phyloP scores from a whole-genome alignment of 768 basidiomycete species.

The Clathrus columnatus region DNA sequence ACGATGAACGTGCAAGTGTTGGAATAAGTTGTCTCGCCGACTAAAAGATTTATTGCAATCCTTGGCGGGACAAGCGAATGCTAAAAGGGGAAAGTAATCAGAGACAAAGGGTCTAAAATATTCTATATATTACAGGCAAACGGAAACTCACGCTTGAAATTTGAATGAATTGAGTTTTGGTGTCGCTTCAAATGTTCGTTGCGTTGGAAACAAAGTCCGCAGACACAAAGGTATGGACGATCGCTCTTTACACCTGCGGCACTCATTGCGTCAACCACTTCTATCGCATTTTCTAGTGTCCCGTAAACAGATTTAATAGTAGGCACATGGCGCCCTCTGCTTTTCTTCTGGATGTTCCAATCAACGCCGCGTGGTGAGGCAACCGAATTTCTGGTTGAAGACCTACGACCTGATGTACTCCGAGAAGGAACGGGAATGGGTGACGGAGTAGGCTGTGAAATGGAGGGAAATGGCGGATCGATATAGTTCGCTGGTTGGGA shows the following conservation, averaged over 20 bases:
- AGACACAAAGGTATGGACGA: constrained; percentile 68
- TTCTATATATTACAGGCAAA: constrained; percentile 14
- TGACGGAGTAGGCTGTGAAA: neutral
- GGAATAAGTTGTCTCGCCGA: constrained; percentile 71
- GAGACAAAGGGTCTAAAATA: constrained; percentile 5
- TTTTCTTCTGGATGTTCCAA: constrained; percentile 20
- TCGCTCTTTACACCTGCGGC: constrained; percentile 9
- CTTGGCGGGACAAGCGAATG: constrained; percentile 61
- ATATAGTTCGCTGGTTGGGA: neutral
- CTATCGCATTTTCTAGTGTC: neutral
- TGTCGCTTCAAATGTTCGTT: constrained; percentile 89
- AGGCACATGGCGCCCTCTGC: constrained; percentile 23
- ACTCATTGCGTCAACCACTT: neutral
- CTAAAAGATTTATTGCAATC: constrained; percentile 68
- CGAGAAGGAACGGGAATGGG: neutral
- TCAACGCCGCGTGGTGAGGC: neutral
- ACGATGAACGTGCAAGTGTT: constrained; percentile 64
- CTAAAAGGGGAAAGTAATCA: constrained; percentile 27
- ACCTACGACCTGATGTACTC: neutral
- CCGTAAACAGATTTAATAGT: constrained; percentile 10
- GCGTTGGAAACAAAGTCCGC: constrained; percentile 81
- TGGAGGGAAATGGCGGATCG: neutral
- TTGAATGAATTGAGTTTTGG: constrained; percentile 79
- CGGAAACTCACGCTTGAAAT: constrained; percentile 74
- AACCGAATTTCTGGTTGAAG: neutral